These are phyloP conservation scores for Voacanga thouarsii DNA, from an alignment of 257 asterid species.

Conservation along the genomic window DNA sequence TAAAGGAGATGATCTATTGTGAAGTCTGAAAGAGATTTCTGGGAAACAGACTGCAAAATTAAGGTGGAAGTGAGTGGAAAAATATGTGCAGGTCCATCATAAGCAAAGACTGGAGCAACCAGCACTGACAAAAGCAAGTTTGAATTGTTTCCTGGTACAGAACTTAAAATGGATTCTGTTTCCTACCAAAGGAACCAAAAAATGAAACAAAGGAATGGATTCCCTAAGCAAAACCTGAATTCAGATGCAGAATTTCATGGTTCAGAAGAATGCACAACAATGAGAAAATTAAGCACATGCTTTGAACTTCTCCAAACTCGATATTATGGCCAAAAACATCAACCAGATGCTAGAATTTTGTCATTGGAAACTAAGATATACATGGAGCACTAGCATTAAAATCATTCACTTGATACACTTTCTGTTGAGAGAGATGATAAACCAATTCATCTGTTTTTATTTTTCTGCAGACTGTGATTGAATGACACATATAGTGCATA, in stretches of 20 bases:
- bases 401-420: background rate
- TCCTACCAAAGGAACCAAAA: background rate
- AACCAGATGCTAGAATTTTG: background rate
- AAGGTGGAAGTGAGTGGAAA: conserved; percentile 6
- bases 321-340: background rate
- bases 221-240: background rate
- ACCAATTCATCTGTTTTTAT: background rate
- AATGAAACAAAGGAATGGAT: background rate
- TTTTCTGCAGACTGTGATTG: background rate
- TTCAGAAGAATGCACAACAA: background rate
- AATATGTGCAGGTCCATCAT: background rate
- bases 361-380: background rate
- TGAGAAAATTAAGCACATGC: background rate
- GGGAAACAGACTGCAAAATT: conserved; percentile 27
- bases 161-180: background rate
- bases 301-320: background rate
- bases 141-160: background rate
- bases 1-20: conserved; percentile 58
- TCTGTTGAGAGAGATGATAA: background rate
- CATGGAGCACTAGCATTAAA: background rate
- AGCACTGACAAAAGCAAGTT: background rate
- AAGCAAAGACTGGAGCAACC: background rate
- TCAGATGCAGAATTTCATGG: background rate
- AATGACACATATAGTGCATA: background rate
- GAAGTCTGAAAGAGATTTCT: conserved; percentile 44